Percentiles rank a stretch among this genome's conserved stretches.
These are phyloP conservation scores for Colletotrichum sp. DNA, from an alignment of 2,329 filamentous ascomycete species.

Conservation along the genomic window DNA sequence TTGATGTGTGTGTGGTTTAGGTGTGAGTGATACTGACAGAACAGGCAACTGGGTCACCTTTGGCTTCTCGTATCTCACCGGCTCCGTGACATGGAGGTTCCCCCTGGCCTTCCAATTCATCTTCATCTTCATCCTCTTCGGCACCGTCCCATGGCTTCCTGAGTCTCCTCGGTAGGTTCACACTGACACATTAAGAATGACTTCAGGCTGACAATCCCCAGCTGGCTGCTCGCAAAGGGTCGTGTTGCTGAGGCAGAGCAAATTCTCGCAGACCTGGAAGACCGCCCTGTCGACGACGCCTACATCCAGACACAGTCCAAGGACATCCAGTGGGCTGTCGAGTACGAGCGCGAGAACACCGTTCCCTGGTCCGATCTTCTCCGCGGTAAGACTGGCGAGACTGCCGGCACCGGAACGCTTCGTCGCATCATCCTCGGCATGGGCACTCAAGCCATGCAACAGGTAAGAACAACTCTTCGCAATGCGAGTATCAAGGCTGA, in stretches of 20 bases:
- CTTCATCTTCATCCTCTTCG: slow-evolving; percentile 38
- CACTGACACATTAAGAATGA: too few species aligned
- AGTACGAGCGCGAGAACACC: slow-evolving; percentile 43
- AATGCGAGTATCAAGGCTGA: background rate
- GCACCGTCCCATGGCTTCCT: slow-evolving; percentile 32
- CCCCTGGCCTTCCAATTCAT: slow-evolving; percentile 48
- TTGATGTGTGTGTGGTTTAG: background rate
- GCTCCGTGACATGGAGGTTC: slow-evolving; percentile 42
- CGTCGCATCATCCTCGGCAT: slow-evolving; percentile 56
- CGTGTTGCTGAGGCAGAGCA: slow-evolving; percentile 31
- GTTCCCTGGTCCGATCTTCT: slow-evolving; percentile 55
- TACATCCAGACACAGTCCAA: slow-evolving; percentile 27
- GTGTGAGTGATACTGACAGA: background rate
- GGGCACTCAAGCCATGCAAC: slow-evolving; percentile 38
- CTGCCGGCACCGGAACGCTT: slow-evolving; percentile 52
- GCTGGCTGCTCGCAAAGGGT: slow-evolving; percentile 30
- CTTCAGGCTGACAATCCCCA: background rate
- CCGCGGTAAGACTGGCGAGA: slow-evolving; percentile 45
- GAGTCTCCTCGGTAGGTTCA: slow-evolving; percentile 37
- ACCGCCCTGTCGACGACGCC: slow-evolving; percentile 25
- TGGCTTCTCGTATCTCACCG: slow-evolving; percentile 36
- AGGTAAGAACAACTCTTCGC: background rate
- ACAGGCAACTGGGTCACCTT: slow-evolving; percentile 41
- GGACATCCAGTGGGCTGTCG: slow-evolving; percentile 35
- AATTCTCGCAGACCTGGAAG: slow-evolving; percentile 32